Base-by-base conservation (phyloP, 1,284 basidiomycete species). In the Cryptococcus sp. region DNA sequence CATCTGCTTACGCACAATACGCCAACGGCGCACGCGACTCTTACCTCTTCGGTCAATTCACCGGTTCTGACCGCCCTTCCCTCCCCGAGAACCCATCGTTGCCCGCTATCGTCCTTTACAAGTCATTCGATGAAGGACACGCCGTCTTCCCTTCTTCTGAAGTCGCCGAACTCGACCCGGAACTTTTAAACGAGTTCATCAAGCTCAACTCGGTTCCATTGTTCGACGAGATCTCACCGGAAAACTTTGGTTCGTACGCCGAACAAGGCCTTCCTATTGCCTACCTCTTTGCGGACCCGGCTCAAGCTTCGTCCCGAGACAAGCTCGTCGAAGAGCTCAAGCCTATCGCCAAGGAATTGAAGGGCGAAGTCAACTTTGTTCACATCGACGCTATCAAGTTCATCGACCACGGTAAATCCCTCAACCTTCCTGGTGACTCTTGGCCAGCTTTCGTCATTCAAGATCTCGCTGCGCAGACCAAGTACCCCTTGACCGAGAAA, bases 351-450 rank as follows among this genome's bases (percentile, higher is more conserved):
- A 82, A 86, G 61, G 85, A 86, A 73, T 84, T 86, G 83, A 93
- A 91, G 80, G 85, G 87, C 72, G 88, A 91, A 80, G 71, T 98
- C 75, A 98, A 96, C 87, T 95, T 99, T 79, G 95, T 99, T 65
- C 96, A 88, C 88, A 99, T 99, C 70, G 96, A 99, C 78, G 93
- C 91, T 22, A 81, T 88, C 81, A 93, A 93, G 80, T 99, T 94
- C 73, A 87, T 85, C 71, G 93, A 97, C 72, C 96, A 99, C 81
- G 96, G 89, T 70, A 94, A 93, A 80, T 89, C 90, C 11, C 85
- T 99, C 64, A 97, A 96, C 83, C 83, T 99, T 62, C 79, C 86
- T 65, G 65, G 67, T n/a, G 79, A 80, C 59, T 87, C 88, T 72
- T 98, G 93, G 92, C 96, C 96, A 26, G 84, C 87, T 39, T 96